Evolutionary conservation across 164 flowering plant species (phyloP), one percentile per base, ranked within the genome.

Genomic region (Vitis rotundifolia): DNA sequence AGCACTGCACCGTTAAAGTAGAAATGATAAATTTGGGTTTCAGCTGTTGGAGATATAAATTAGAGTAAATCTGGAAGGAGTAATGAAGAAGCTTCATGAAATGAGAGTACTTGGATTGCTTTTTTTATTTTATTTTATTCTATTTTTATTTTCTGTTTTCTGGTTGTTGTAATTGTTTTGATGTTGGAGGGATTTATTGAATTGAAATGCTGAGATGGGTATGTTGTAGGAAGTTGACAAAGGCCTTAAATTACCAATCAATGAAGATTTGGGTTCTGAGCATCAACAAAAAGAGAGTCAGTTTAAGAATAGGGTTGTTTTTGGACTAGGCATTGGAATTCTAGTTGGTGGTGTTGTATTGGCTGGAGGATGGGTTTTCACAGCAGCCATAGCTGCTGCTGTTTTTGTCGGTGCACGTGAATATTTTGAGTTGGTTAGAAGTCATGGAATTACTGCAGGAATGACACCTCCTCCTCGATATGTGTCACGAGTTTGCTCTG

Each of bases 381-480:
- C 97, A 0, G 64, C 83, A 51, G 87, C 83, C 2, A 8, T 96
- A 55, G 87, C 94, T 52, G 88, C 93, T 62, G 89, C 87, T 16
- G 88, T 89, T 49, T 92, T 90, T 73, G 69, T 80, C 54, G 97
- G 91, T 71, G 69, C 97, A 18, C 82, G 97, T 15, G 99, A 96
- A 75, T 96, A 90, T 74, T 96, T 96, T 80, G 95, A 90, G 75
- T 79, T 95, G 80, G 91, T 95, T 66, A 81, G 98, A 69, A 93
- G 99, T 79, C 80, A 80, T 63, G 95, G 99, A 66, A 93, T 96
- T 50, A 79, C 97, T 14, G 79, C 72, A 37, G 98, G 99, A 77
- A 96, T 96, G 97, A 93, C 97, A n/a, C 99, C 97, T 37, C 97
- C 97, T 72, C 99, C 99, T 68, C 91, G 90, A 82, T 92, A 86